Conservation (phyloP, 2,329 filamentous ascomycete species). For the Neopestalotiopsis clavispora region DNA sequence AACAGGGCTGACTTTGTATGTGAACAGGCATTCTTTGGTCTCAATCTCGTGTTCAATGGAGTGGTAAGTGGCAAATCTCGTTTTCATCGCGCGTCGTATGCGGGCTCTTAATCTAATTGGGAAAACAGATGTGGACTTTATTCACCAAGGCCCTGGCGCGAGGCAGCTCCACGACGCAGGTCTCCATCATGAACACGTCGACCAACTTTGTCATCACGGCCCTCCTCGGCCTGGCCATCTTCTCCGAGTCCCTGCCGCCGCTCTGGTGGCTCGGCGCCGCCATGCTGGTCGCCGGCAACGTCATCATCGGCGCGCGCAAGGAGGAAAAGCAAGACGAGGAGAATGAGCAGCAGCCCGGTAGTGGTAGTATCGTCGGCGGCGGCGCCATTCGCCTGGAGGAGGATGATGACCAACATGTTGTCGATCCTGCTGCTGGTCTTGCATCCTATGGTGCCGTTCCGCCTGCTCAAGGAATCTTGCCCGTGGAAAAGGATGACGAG, state of each 20-base stretch:
- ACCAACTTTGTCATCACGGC: slow-evolving; percentile 83
- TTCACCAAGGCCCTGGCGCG: slow-evolving; percentile 80
- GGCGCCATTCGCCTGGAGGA: not conserved
- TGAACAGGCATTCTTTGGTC: slow-evolving; percentile 71
- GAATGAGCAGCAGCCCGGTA: no score
- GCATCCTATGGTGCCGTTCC: not conserved
- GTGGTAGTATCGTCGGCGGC: not conserved
- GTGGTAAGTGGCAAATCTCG: slow-evolving; percentile 51
- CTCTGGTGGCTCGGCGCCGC: slow-evolving; percentile 79
- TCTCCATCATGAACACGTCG: slow-evolving; percentile 82
- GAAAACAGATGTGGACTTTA: slow-evolving; percentile 74
- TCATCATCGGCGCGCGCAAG: slow-evolving; percentile 72
- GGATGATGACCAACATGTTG: not conserved
- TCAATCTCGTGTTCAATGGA: slow-evolving; percentile 78
- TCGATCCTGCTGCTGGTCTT: not conserved
- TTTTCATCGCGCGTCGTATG: no score
- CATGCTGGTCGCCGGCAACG: slow-evolving; percentile 75
- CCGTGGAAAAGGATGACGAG: slow-evolving; percentile 15
- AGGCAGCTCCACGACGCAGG: slow-evolving; percentile 77
- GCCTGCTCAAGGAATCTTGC: not conserved
- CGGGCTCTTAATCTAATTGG: no score
- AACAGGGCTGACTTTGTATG: slow-evolving; percentile 13
- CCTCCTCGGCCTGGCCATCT: slow-evolving; percentile 71
- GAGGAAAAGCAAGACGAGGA: slow-evolving; percentile 21
- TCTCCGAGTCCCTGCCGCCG: slow-evolving; percentile 72